These are phyloP conservation scores for Pseudognaphalium luteoalbum DNA, from an alignment of 129 eudicot species.

Conservation along the genomic window DNA sequence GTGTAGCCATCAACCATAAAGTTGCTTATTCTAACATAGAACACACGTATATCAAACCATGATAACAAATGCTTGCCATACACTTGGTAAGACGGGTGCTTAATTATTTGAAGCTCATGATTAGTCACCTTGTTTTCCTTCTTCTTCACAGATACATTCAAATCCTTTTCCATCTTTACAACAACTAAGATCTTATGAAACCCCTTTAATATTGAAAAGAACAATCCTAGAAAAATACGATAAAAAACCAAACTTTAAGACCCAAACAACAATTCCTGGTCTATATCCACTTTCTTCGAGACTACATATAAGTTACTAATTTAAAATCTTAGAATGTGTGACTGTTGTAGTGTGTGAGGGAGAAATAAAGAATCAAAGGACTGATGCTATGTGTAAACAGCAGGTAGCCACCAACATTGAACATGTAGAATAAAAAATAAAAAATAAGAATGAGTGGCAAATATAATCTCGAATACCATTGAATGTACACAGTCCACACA, in stretches of 20 bases:
- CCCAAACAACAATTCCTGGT: slow-evolving; percentile 5
- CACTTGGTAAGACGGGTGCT: slow-evolving; percentile 53
- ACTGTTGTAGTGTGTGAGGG: slow-evolving; percentile 21
- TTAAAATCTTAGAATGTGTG: slow-evolving; percentile 2
- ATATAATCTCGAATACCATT: slow-evolving; percentile 17
- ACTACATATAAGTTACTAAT: background rate
- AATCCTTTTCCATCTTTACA: slow-evolving; percentile 50
- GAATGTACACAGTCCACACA: slow-evolving; percentile 33
- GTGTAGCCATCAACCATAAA: slow-evolving; percentile 61
- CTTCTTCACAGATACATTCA: slow-evolving; percentile 36
- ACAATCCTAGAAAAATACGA: slow-evolving; percentile 32
- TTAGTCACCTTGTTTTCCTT: slow-evolving; percentile 33
- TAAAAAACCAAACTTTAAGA: slow-evolving; percentile 14
- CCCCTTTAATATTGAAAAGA: slow-evolving; percentile 28
- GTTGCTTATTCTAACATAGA: slow-evolving; percentile 75
- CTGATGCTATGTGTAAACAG: slow-evolving; percentile 23
- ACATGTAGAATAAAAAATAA: slow-evolving; percentile 13
- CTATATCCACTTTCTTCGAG: slow-evolving; percentile 4
- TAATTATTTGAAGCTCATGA: slow-evolving; percentile 56
- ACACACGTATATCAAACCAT: slow-evolving; percentile 80
- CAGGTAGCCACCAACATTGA: slow-evolving; percentile 37
- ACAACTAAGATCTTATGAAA: slow-evolving; percentile 26
- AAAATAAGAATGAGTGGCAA: slow-evolving; percentile 17
- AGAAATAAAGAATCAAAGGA: slow-evolving; percentile 9
- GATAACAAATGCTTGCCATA: slow-evolving; percentile 42